Evolutionary conservation across 129 eudicot species (phyloP).

Genomic region (Erigeron canadensis): DNA sequence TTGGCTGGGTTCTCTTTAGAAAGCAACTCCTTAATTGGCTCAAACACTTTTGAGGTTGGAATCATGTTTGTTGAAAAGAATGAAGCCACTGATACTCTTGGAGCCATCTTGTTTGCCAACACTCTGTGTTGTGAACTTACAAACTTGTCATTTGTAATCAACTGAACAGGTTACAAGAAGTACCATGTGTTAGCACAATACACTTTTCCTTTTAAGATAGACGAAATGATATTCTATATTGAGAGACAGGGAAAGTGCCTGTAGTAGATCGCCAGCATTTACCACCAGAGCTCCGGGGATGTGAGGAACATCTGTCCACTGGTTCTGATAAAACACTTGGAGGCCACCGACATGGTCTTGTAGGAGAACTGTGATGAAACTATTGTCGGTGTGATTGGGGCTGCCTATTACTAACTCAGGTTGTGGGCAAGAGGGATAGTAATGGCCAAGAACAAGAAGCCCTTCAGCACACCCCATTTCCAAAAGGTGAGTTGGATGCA

Average conservation of each 20-base stretch:
- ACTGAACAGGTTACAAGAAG: conserved; percentile 27
- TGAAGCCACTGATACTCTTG: conserved; percentile 55
- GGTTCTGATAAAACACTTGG: conserved; percentile 39
- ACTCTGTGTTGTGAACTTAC: conserved; percentile 58
- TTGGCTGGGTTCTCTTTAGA: conserved; percentile 50
- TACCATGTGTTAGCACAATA: neutral
- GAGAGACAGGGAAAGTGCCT: conserved; percentile 27
- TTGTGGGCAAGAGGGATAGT: conserved; percentile 49
- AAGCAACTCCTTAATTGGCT: conserved; percentile 54
- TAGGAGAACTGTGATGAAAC: conserved; percentile 43
- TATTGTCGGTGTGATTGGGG: conserved; percentile 25
- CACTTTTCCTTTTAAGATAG: neutral
- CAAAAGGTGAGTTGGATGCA: conserved; percentile 25
- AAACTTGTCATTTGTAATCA: conserved; percentile 60
- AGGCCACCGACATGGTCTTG: conserved; percentile 62
- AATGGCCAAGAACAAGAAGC: conserved; percentile 35
- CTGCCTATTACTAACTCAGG: conserved; percentile 40
- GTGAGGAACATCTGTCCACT: conserved; percentile 49
- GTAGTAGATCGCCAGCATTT: conserved; percentile 46
- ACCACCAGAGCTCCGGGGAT: conserved; percentile 42
- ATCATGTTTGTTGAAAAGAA: conserved; percentile 33
- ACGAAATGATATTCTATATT: neutral
- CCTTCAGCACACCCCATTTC: conserved; percentile 47
- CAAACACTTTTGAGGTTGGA: conserved; percentile 28
- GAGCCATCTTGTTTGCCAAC: conserved; percentile 47